A percentile compares a stretch with the other conserved stretches of the same genome.
Evolutionary conservation across 2,329 filamentous ascomycete genomes (phyloP).

Genomic region (Paecilomyces sp.): DNA sequence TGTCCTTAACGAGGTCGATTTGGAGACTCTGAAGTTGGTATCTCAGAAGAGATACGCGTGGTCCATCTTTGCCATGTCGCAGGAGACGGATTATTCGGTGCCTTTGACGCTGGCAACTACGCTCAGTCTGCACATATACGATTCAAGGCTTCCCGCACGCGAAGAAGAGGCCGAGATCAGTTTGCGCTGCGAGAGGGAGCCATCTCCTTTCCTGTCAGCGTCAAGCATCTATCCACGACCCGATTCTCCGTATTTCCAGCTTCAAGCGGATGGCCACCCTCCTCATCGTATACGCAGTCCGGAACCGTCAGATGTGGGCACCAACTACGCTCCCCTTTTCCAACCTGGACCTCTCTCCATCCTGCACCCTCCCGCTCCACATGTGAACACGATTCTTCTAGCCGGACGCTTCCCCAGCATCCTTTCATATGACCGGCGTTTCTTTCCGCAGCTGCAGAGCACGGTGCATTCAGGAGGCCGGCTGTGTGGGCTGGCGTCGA

Average conservation of each 20-base stretch:
- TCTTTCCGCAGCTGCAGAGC: constrained; percentile 68
- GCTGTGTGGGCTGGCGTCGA: constrained; percentile 63
- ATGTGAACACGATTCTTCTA: constrained; percentile 75
- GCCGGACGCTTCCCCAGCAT: constrained; percentile 85
- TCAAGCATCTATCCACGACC: constrained; percentile 22
- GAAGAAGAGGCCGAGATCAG: constrained; percentile 30
- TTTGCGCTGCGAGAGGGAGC: constrained; percentile 24
- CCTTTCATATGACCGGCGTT: constrained; percentile 80
- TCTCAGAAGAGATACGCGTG: constrained; percentile 68
- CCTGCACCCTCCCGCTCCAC: constrained; percentile 61
- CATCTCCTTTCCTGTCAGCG: constrained; percentile 16
- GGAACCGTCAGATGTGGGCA: constrained; percentile 24
- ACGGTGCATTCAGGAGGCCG: constrained; percentile 79
- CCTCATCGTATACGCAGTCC: constrained; percentile 31
- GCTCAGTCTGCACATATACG: constrained; percentile 73
- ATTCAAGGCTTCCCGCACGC: constrained; percentile 49
- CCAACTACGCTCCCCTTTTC: constrained; percentile 62
- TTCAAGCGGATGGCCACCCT: constrained; percentile 26
- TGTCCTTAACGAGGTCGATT: constrained; percentile 72
- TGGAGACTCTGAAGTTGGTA: constrained; percentile 63
- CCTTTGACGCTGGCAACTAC: constrained; percentile 82
- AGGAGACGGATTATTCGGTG: constrained; percentile 54
- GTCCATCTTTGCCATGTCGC: constrained; percentile 75
- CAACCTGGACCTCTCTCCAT: constrained; percentile 79
- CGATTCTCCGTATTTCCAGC: constrained; percentile 24